These are phyloP conservation scores for Plasmodium coatneyi DNA, from an alignment of 169 alveolate genomes.

Conservation along the genomic window DNA sequence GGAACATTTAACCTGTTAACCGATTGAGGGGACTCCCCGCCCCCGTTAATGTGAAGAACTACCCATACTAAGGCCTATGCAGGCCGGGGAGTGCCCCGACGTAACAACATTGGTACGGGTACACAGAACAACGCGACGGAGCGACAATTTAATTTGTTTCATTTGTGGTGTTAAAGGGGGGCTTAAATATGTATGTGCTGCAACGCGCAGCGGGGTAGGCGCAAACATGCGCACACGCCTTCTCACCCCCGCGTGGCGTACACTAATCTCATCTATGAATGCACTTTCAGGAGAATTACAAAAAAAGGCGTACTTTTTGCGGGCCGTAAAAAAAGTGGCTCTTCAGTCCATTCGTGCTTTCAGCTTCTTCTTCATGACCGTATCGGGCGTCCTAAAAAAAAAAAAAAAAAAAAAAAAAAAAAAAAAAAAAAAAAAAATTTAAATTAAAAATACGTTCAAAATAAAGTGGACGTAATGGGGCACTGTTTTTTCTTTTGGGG, in stretches of 20 bases:
- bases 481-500: not conserved
- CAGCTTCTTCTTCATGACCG: slow-evolving; percentile 86
- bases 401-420: not conserved
- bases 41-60: not conserved
- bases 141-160: not conserved
- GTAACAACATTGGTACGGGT: not conserved
- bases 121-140: not conserved
- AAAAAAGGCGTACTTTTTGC: not conserved
- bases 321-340: not conserved
- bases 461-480: not conserved
- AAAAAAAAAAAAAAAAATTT: not conserved
- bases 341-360: slow-evolving; percentile 91
- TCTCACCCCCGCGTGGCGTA: not conserved
- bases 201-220: not conserved
- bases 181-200: not conserved
- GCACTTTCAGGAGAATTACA: not conserved
- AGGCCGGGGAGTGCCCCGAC: not conserved
- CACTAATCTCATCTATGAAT: not conserved
- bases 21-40: not conserved
- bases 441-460: not conserved
- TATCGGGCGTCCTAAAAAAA: slow-evolving; percentile 86
- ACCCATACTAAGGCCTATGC: not conserved
- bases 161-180: not conserved
- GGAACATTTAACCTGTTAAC: not conserved
- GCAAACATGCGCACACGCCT: not conserved